Conservation (phyloP, 73 alveolate genomes). For the Durusdinium trenchii region DNA sequence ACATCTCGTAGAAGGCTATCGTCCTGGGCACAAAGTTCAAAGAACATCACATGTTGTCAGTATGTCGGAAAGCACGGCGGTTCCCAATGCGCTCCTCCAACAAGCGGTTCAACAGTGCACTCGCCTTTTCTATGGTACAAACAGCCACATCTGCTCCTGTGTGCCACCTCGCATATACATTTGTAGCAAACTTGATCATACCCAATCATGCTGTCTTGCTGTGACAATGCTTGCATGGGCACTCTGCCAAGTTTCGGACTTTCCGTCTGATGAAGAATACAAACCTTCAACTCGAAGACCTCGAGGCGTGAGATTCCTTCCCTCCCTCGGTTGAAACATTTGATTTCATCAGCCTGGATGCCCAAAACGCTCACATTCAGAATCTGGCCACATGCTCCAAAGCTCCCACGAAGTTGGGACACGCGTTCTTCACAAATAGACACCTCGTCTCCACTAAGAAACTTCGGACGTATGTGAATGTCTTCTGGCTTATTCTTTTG, state of each 20-base stretch:
- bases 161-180: slow-evolving; percentile 62
- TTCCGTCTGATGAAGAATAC: slow-evolving; percentile 83
- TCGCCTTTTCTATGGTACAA: slow-evolving; percentile 85
- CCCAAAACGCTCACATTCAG: background rate
- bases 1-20: slow-evolving; percentile 72
- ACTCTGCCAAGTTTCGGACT: background rate
- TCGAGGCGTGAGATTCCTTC: background rate
- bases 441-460: background rate
- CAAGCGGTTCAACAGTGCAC: slow-evolving; percentile 60
- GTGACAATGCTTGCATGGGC: no score
- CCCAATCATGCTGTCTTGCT: background rate
- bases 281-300: slow-evolving; percentile 88
- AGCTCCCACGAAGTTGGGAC: slow-evolving; percentile 44
- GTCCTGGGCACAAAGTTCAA: background rate
- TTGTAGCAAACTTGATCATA: background rate
- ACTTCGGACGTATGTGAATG: background rate
- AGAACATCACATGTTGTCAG: background rate
- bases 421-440: slow-evolving; percentile 72
- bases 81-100: slow-evolving; percentile 24
- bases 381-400: slow-evolving; percentile 55
- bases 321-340: background rate
- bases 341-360: background rate
- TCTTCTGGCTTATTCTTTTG: background rate
- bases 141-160: slow-evolving; percentile 88
- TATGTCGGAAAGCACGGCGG: background rate